Evolutionary conservation across 2,329 filamentous ascomycete genomes (phyloP).

Genomic region (Trichoderma sp.): DNA sequence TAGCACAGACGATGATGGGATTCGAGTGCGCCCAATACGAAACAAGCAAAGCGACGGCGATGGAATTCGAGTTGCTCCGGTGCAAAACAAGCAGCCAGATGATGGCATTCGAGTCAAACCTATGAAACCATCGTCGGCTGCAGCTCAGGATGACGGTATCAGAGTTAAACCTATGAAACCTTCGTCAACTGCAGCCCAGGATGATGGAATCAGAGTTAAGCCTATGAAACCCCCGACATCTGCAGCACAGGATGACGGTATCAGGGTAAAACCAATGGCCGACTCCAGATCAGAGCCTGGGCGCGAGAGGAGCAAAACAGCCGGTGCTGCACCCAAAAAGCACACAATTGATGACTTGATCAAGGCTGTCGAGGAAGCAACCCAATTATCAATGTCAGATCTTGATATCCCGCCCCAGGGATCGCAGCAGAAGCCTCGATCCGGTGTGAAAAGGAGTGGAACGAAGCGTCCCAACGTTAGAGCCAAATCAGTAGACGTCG

Average conservation of each 20-base stretch:
- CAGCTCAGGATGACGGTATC: constrained; percentile 37
- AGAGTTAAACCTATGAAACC: constrained; percentile 34
- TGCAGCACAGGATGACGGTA: constrained; percentile 35
- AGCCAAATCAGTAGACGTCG: constrained; percentile 33
- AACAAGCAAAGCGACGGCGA: constrained; percentile 40
- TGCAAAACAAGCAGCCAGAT: constrained; percentile 36
- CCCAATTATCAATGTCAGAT: constrained; percentile 34
- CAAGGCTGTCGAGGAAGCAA: constrained; percentile 33
- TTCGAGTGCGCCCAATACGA: constrained; percentile 46
- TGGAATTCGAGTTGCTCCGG: constrained; percentile 49
- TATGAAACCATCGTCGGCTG: constrained; percentile 16
- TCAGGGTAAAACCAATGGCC: constrained; percentile 35
- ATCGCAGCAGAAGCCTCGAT: constrained; percentile 34
- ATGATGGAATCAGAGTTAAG: constrained; percentile 38
- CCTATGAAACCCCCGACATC: constrained; percentile 27
- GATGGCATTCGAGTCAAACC: constrained; percentile 40
- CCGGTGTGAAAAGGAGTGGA: constrained; percentile 34
- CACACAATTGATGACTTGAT: constrained; percentile 33
- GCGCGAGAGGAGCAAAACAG: constrained; percentile 36
- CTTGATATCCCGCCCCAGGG: constrained; percentile 44
- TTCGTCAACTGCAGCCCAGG: constrained; percentile 25
- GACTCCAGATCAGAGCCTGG: constrained; percentile 31
- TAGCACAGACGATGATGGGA: constrained; percentile 41
- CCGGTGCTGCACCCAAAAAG: constrained; percentile 30
- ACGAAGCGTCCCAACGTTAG: constrained; percentile 6